Base-by-base conservation (phyloP, 2,329 filamentous ascomycete species). In the Teratosphaeria gauchensis region DNA sequence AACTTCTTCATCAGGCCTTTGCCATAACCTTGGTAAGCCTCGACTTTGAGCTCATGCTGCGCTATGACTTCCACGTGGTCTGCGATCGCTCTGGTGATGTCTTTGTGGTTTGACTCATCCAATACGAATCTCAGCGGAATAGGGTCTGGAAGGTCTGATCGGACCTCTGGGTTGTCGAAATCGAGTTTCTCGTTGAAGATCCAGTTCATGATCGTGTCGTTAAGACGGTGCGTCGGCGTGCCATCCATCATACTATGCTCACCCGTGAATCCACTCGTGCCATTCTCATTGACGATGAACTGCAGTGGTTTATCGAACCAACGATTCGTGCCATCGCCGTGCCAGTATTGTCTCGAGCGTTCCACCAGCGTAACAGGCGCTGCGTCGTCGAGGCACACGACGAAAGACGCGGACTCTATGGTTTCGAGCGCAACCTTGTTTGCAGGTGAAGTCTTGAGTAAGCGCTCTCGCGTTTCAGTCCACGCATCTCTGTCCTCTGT, bases 191-290 rank as follows among this genome's bases (percentile, higher is more conserved):
- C 92, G 78, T 87, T 87, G 77, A 96, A 92, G 74, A 97, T 96
- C 70, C 89, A 83, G 72, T 89, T 85, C 78, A 92, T 95, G 72
- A 95, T 83, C 71, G 91, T 94, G 81, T 99, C 94, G 75, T 96
- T 99, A 16, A 99, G 82, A 52, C 95, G 88, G 77, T 97, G 94
- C 2, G 95, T 99, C 1, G 95, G 92, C 6, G 94, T 99, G 64
- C 95, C 94, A 73, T 99, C 94, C 95, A 99, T 99, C 94, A 99
- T 97, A 69, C 89, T 95, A 82, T 99, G 94, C 78, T 99, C 94
- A 70, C 94, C 94, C 82, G 91, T 92, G 82, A 99, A 99, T 62
- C 94, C 94, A 1, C 94, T 89, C 7, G 94, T 95, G 67, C 94
- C 94, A 74, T 99, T 99, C 73, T 99, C 92, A 75, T 96, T 96